These are phyloP conservation scores for Kodamaea sp. DNA, from an alignment of 1,139 yeast genomes.

Conservation along the genomic window DNA sequence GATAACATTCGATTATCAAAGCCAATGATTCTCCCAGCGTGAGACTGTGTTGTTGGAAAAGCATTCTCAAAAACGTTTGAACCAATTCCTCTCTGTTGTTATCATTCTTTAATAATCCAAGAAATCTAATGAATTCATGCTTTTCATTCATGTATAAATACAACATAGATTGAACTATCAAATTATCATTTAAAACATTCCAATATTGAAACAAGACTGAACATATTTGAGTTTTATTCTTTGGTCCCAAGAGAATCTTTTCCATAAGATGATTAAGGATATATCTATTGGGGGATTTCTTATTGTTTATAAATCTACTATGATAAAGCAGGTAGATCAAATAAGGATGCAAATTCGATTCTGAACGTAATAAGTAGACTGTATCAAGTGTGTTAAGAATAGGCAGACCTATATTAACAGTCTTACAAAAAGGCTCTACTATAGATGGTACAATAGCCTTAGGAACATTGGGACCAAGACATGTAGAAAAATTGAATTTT, in stretches of 20 bases:
- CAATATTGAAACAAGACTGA: constrained; percentile 6
- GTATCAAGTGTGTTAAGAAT: constrained; percentile 8
- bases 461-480: constrained; percentile 1
- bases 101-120: neutral
- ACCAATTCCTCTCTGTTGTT: neutral
- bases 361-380: constrained; percentile 9
- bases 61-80: neutral
- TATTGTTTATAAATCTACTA: constrained; percentile 1
- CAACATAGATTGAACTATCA: constrained; percentile 3
- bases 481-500: constrained; percentile 3
- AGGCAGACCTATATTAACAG: neutral
- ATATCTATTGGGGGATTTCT: constrained; percentile 9
- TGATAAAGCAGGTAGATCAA: constrained; percentile 11
- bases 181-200: constrained; percentile 4
- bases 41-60: neutral
- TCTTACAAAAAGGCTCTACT: neutral
- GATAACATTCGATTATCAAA: neutral
- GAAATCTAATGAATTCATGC: neutral
- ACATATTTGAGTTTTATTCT: constrained; percentile 2
- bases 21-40: too few species aligned
- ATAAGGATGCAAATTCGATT: constrained; percentile 9
- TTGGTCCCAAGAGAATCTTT: constrained; percentile 3
- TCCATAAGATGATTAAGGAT: constrained; percentile 12
- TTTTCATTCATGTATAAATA: neutral
- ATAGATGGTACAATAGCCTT: constrained; percentile 1